Conservation (phyloP, 164 flowering plant genomes). For the Santalum album region DNA sequence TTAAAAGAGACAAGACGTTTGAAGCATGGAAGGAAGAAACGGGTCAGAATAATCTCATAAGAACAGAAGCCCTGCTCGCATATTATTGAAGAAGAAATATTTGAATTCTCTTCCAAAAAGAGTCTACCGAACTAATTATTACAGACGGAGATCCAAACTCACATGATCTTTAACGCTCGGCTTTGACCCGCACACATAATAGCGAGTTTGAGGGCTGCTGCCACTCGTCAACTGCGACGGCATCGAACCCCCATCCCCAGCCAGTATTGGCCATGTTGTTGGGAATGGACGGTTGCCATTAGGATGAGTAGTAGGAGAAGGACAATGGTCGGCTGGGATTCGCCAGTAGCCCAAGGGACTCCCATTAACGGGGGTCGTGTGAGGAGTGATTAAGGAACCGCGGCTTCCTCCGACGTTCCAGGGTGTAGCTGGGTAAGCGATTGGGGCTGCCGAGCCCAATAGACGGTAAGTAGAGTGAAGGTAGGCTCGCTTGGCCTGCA, state of each 20-base stretch:
- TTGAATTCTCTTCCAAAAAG: no score
- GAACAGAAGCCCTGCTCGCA: no score
- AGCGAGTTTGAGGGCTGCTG: constrained; percentile 15
- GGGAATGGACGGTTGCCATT: constrained; percentile 18
- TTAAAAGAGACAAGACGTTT: no score
- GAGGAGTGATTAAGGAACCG: constrained; percentile 7
- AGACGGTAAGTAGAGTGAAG: constrained; percentile 54
- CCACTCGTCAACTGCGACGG: constrained; percentile 7
- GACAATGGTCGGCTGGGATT: constrained; percentile 35
- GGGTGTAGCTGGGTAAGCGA: constrained; percentile 13
- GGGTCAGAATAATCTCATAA: no score
- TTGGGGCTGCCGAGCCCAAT: neutral
- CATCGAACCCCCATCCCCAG: constrained; percentile 19
- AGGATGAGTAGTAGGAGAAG: constrained; percentile 7
- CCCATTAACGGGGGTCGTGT: constrained; percentile 41
- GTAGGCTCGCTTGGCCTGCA: constrained; percentile 75
- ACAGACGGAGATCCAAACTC: constrained; percentile 92
- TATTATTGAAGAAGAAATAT: no score
- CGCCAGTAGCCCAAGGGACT: constrained; percentile 72
- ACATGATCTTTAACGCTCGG: constrained; percentile 49
- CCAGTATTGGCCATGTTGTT: constrained; percentile 15
- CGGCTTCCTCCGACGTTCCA: constrained; percentile 17
- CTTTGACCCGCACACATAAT: constrained; percentile 18
- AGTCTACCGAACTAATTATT: no score
- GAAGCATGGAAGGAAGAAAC: no score